A percentile compares a stretch with the other conserved stretches of the same genome.
These are phyloP conservation scores for Blastocystis sp. DNA, from an alignment of 352 stramenopile genomes.

Conservation along the genomic window DNA sequence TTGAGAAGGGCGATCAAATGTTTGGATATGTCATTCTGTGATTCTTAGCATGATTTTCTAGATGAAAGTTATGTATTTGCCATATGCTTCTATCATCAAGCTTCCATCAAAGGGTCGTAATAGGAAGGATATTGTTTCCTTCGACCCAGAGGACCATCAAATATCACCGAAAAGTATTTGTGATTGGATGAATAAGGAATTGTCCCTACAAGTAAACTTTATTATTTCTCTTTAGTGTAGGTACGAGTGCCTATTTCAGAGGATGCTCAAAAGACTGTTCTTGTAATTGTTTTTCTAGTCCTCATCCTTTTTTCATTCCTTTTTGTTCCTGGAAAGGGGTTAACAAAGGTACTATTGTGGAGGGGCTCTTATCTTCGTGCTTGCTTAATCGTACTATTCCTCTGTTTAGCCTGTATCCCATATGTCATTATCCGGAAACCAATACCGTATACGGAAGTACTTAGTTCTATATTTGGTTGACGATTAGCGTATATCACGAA, in stretches of 20 bases:
- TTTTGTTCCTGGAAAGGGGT: constrained; percentile 12
- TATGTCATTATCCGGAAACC: constrained; percentile 40
- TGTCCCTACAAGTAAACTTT: neutral
- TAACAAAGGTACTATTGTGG: neutral
- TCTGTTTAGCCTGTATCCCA: constrained; percentile 47
- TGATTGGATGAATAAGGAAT: neutral
- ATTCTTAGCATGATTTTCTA: neutral
- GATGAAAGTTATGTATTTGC: neutral
- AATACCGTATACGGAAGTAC: neutral
- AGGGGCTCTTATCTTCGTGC: neutral
- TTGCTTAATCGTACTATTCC: constrained; percentile 27
- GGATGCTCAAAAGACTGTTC: neutral
- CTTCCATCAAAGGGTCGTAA: neutral
- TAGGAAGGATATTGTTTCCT: neutral
- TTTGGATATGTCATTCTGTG: neutral
- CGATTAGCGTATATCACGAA: neutral
- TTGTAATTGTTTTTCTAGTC: neutral
- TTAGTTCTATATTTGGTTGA: neutral
- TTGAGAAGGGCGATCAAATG: neutral
- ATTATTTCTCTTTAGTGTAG: neutral
- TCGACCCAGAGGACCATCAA: too few species aligned
- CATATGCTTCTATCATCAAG: neutral
- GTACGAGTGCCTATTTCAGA: neutral
- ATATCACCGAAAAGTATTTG: neutral
- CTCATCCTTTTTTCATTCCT: constrained; percentile 36